A percentile compares a stretch with the other conserved stretches of the same genome.
Evolutionary conservation across 2,329 filamentous ascomycete species (phyloP).

Genomic region (Aspergillus latus): DNA sequence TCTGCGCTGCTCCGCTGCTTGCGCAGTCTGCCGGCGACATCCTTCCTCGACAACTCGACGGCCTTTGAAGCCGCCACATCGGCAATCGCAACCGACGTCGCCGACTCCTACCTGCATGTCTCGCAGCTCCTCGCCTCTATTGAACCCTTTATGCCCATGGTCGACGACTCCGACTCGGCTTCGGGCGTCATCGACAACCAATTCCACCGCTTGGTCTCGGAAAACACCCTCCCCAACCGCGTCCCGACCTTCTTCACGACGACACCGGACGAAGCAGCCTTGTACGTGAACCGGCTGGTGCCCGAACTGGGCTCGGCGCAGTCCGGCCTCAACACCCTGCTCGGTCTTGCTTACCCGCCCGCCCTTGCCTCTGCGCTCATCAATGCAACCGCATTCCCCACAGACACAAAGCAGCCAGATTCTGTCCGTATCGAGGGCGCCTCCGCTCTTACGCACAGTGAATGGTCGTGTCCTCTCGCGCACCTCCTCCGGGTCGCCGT

Average conservation of each 20-base stretch:
- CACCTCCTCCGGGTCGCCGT: constrained; percentile 16
- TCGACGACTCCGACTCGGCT: constrained; percentile 23
- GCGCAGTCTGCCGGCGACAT: constrained; percentile 22
- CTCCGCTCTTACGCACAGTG: constrained; percentile 18
- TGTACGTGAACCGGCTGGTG: constrained; percentile 18
- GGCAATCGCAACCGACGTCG: constrained; percentile 12
- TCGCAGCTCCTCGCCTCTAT: constrained; percentile 19
- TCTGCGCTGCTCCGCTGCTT: constrained; percentile 23
- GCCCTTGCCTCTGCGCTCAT: constrained; percentile 20
- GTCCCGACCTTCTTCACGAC: constrained; percentile 32
- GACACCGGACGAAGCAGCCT: constrained; percentile 26
- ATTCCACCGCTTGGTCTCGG: constrained; percentile 25
- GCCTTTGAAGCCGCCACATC: constrained; percentile 14
- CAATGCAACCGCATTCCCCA: constrained; percentile 14
- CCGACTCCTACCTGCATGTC: constrained; percentile 20
- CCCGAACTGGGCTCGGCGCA: constrained; percentile 15
- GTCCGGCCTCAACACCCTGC: constrained; percentile 16
- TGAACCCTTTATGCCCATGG: constrained; percentile 29
- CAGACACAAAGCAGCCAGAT: constrained; percentile 19
- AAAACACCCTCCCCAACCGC: constrained; percentile 23
- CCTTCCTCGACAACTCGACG: constrained; percentile 25
- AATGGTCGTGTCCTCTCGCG: constrained; percentile 23
- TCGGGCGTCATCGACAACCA: constrained; percentile 29
- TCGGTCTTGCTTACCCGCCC: constrained; percentile 17
- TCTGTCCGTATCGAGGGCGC: constrained; percentile 20